Evolutionary conservation across 139 green algal genomes (phyloP), one percentile per base, ranked within the genome.

Genomic region (Edaphochlamys debaryana): DNA sequence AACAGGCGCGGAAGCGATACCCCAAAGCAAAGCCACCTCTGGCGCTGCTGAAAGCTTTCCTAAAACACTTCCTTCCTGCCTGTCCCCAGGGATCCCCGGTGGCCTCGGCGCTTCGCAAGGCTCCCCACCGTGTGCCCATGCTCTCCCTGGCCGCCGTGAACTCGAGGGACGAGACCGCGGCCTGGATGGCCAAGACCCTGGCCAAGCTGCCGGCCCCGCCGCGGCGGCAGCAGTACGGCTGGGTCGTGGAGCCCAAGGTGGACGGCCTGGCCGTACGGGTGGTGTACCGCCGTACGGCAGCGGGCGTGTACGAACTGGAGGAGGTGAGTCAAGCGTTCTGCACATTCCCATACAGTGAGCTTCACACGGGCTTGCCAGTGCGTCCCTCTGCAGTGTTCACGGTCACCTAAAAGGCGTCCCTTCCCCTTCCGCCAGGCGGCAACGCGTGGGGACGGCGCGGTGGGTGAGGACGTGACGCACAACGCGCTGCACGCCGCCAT

Each of bases 201-300:
- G 73, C 71, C 17, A 80, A 76, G 69, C 80, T 75, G 58, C 23
- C 45, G 5, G 40, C 37, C 6, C 20, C 19, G 36, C 58, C 6
- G 76, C 4, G 29, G n/a, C 76, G 8, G 36, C 4, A 32, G n/a
- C 22, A 52, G 54, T 69, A 69, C 73, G 4, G 60, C 0, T 91
- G 87, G 87, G 77, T 87, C 36, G 74, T 92, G 30, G 91, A 94
- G 81, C 91, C 91, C 8, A 94, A 94, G 60, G 82, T 94, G 23
- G 91, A 94, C 79, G 91, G 91, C 27, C 87, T 94, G 42, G 88
- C 91, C 5, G 37, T 91, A 67, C 79, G 85, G 0, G 69, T 85
- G 32, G 19, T 85, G 50, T 94, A 92, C 82, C 67, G 73, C 64
- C 74, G 76, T 7, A 78, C 56, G 30, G n/a, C 40, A 7, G 60